Evolutionary conservation across 2,329 filamentous ascomycete genomes (phyloP).

Genomic region (Erysiphe neolycopersici): DNA sequence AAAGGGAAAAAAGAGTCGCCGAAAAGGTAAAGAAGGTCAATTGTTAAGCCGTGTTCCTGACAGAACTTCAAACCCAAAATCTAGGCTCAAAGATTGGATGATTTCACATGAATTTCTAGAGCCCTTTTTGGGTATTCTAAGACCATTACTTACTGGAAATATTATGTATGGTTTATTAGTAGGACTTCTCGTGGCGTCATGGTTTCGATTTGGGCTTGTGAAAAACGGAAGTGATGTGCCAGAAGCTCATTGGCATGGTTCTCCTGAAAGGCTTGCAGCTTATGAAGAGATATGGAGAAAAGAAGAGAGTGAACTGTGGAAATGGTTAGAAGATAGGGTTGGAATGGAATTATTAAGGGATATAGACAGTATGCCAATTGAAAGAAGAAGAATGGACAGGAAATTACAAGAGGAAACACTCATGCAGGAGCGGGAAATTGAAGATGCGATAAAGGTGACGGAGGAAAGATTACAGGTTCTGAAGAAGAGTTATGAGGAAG

Average conservation of each 20-base stretch:
- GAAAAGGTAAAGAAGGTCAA: slow-evolving; percentile 19
- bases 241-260: slow-evolving; percentile 14
- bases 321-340: slow-evolving; percentile 13
- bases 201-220: slow-evolving; percentile 35
- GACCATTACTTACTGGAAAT: slow-evolving; percentile 48
- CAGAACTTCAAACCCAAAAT: slow-evolving; percentile 12
- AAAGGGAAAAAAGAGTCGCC: slow-evolving; percentile 27
- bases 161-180: slow-evolving; percentile 50
- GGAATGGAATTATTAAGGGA: slow-evolving; percentile 49
- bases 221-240: slow-evolving; percentile 16
- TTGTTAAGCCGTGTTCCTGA: slow-evolving; percentile 16
- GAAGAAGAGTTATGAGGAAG: too few species aligned
- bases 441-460: slow-evolving; percentile 13
- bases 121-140: slow-evolving; percentile 41
- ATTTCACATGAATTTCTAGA: slow-evolving; percentile 42
- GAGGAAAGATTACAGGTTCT: too few species aligned
- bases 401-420: slow-evolving; percentile 7
- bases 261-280: slow-evolving; percentile 43
- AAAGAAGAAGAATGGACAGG: slow-evolving; percentile 7
- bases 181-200: slow-evolving; percentile 45
- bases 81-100: slow-evolving; percentile 36
- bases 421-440: slow-evolving; percentile 11
- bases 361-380: slow-evolving; percentile 13
- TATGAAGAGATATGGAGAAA: slow-evolving; percentile 60
- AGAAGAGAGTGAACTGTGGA: slow-evolving; percentile 15